Base-by-base conservation (phyloP, 1,284 basidiomycete genomes). In the Vanrija pseudolonga region DNA sequence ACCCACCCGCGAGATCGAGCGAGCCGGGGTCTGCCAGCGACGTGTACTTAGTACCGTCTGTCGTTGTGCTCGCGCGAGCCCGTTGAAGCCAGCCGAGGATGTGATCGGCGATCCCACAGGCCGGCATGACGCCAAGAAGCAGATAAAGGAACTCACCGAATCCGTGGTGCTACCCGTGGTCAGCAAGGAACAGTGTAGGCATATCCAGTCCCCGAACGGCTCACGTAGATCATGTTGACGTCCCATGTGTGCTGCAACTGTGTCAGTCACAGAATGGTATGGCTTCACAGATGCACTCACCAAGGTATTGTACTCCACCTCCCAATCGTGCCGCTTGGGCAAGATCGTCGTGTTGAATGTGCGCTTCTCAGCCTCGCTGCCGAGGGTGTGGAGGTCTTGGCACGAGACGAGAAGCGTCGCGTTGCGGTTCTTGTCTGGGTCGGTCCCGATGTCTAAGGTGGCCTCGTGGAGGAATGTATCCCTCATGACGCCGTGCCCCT, bases 101-200 rank as follows among this genome's bases (percentile, higher is more conserved):
- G n/a, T 20, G 39, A 7, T n/a, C n/a, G 45, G 56, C 18, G 2
- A 56, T 20, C 11, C 60, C 60, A 32, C 57, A 42, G 11, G 57
- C 14, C 6, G 62, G 32, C 4, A 53, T 49, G 12, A 45, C 18
- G 2, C 41, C 57, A 4, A 59, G 11, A 14, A 64, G 53, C 15
- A 64, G 19, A 32, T 64, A 64, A 9, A 64, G 46, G 22, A 49
- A 41, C 51, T 55, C 59, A 3, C 62, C 62, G 44, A 59, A 64
- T 12, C 51, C 57, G 44, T 64, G 57, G 38, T 61, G 57, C 60
- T 64, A 3, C 14, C n/a, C 11, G 14, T 7, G 32, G 32, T 32
- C 32, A 32, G 32, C 2, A 12, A 32, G 32, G 32, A 9, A 32
- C 26, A n/a, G n/a, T n/a, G n/a, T 3, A 6, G 26, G 2, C 26